Conservation (phyloP, 2,329 filamentous ascomycete species). For the Paradendryphiella salina region DNA sequence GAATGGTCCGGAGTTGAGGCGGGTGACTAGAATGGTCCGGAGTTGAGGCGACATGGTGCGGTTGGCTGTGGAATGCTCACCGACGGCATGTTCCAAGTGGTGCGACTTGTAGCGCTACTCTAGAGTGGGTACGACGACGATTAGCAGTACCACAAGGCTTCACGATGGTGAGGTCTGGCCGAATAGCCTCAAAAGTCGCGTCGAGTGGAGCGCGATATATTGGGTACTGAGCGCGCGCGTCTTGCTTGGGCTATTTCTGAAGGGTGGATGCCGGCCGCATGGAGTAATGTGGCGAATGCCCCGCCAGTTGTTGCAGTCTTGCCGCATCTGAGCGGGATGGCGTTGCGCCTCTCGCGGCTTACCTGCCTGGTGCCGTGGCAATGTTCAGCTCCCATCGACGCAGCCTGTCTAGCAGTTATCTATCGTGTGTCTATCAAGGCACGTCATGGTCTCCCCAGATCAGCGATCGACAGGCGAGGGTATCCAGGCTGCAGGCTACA, state of each 20-base stretch:
- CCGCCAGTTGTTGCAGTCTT: conserved; percentile 14
- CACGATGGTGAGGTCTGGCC: conserved; percentile 4
- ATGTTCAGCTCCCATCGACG: neutral
- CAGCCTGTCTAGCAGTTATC: neutral
- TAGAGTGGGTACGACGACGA: neutral
- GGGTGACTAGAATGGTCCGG: conserved; percentile 1
- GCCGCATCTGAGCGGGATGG: conserved; percentile 11
- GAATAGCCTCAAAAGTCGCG: neutral
- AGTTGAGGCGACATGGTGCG: conserved; percentile 11
- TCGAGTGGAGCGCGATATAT: conserved; percentile 10
- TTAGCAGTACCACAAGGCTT: conserved; percentile 1
- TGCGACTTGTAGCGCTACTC: neutral
- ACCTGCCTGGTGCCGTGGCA: conserved; percentile 1
- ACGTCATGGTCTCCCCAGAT: neutral
- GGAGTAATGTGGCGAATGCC: conserved; percentile 10
- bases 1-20: conserved; percentile 5
- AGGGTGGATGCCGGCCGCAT: conserved; percentile 1
- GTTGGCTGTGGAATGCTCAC: conserved; percentile 6
- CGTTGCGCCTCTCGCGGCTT: conserved; percentile 9
- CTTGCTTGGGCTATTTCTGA: conserved; percentile 5
- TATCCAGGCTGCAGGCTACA: neutral
- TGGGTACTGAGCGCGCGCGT: conserved; percentile 8
- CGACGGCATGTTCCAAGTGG: conserved; percentile 9
- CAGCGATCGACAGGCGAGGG: conserved; percentile 1
- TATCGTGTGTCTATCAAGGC: neutral